Conservation (phyloP, 2,329 filamentous ascomycete species). For the Ophiocordyceps sinensis region DNA sequence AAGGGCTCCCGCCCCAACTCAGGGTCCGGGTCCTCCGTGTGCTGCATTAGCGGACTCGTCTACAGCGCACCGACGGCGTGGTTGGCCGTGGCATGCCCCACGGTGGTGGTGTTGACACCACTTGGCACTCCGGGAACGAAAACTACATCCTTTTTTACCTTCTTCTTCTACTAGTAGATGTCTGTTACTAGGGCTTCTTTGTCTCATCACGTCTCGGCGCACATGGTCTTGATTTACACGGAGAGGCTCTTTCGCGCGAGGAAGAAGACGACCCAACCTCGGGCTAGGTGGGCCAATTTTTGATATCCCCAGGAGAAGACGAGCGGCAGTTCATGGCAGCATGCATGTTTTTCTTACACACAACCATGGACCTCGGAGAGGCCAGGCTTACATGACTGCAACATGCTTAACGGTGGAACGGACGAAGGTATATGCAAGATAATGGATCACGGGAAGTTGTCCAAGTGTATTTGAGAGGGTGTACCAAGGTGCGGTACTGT, state of each 20-base stretch:
- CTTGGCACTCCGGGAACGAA: neutral
- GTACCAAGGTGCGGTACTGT: slow-evolving; percentile 1
- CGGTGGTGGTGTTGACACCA: neutral
- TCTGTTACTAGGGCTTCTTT: neutral
- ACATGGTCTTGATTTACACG: neutral
- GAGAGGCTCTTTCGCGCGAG: neutral
- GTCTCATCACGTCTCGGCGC: neutral
- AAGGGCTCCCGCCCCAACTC: neutral
- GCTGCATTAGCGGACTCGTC: neutral
- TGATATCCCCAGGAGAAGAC: slow-evolving; percentile 2
- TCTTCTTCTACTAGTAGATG: neutral
- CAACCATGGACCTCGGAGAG: neutral
- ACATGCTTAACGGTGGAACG: neutral
- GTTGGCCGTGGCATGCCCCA: neutral
- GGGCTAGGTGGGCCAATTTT: slow-evolving; percentile 1
- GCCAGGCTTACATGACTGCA: neutral
- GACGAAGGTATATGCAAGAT: slow-evolving; percentile 1
- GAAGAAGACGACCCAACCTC: neutral
- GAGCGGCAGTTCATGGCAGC: neutral
- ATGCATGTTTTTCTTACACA: neutral
- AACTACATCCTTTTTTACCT: neutral
- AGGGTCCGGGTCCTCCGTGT: neutral
- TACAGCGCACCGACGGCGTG: neutral
- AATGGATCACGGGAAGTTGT: slow-evolving; percentile 1
- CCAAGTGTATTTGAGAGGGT: neutral